Percentiles rank a stretch among this genome's conserved stretches.
phyloP scores from a whole-genome alignment of 208 protist species.

The Wallacemonas sp. region DNA sequence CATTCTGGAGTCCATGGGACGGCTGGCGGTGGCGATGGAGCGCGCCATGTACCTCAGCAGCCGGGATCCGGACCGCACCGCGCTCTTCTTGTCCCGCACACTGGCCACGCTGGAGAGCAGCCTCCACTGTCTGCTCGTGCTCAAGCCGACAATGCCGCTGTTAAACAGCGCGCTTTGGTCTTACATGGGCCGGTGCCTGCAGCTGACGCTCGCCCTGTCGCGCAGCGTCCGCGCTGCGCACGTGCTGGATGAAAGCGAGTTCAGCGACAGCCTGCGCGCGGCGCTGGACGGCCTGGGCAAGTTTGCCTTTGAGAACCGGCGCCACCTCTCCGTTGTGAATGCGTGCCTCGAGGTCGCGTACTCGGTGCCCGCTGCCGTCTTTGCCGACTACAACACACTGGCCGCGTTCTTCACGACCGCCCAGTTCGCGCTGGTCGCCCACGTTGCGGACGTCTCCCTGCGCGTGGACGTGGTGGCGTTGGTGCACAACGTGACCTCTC shows the following conservation, averaged over 20 bases:
- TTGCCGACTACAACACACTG: background rate
- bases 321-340: slow-evolving; percentile 24
- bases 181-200: slow-evolving; percentile 25
- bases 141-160: slow-evolving; percentile 29
- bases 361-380: background rate
- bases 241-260: background rate
- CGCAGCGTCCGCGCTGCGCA: slow-evolving; percentile 14
- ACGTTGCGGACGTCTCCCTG: slow-evolving; percentile 10
- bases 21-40: slow-evolving; percentile 47
- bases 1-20: slow-evolving; percentile 44
- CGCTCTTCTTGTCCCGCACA: slow-evolving; percentile 30
- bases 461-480: slow-evolving; percentile 7
- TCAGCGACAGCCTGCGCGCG: slow-evolving; percentile 2
- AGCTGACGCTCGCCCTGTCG: slow-evolving; percentile 15
- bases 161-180: slow-evolving; percentile 28
- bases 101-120: slow-evolving; percentile 37
- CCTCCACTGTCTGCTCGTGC: slow-evolving; percentile 24
- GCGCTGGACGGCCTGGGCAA: slow-evolving; percentile 28
- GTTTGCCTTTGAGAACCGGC: slow-evolving; percentile 30
- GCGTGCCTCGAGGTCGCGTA: slow-evolving; percentile 12
- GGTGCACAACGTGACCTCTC: background rate
- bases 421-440: slow-evolving; percentile 9
- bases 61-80: slow-evolving; percentile 31
- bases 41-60: slow-evolving; percentile 49
- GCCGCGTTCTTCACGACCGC: background rate